Evolutionary conservation across 371 early-diverging fungal genomes (phyloP).

Genomic region (Nematocida sp.): DNA sequence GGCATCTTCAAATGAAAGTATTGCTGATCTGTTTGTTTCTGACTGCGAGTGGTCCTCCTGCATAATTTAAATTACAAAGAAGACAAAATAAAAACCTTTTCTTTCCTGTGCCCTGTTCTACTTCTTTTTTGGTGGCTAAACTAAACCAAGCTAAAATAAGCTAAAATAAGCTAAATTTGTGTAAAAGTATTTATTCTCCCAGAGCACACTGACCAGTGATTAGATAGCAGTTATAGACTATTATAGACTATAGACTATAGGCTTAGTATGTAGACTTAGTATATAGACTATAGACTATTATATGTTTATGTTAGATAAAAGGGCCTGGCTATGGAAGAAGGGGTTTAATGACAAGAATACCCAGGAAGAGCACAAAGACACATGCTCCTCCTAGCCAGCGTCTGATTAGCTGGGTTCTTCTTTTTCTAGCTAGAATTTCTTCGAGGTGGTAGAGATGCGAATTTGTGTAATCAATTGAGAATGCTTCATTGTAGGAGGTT

Average conservation of each 20-base stretch:
- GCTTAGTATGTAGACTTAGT: too few relatives aligned
- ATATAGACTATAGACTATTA: too few relatives aligned
- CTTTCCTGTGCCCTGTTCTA: too few relatives aligned
- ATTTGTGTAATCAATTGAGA: not conserved
- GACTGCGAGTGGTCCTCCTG: constrained; percentile 49
- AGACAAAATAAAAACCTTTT: constrained; percentile 11
- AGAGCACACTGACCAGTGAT: too few relatives aligned
- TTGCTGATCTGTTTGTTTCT: too few relatives aligned
- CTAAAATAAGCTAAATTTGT: too few relatives aligned
- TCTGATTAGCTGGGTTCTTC: constrained; percentile 18
- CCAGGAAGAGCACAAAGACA: constrained; percentile 37
- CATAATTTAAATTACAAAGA: constrained; percentile 5
- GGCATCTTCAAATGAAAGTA: constrained; percentile 64
- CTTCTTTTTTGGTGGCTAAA: too few relatives aligned
- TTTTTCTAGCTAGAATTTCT: constrained; percentile 10
- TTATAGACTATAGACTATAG: too few relatives aligned
- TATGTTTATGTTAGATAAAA: too few relatives aligned
- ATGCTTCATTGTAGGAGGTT: not conserved
- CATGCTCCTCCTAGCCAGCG: constrained; percentile 17
- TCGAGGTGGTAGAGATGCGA: constrained; percentile 16
- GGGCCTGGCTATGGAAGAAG: constrained; percentile 9
- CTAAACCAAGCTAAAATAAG: too few relatives aligned
- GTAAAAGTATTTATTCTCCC: too few relatives aligned
- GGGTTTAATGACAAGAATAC: constrained; percentile 31
- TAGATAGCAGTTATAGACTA: too few relatives aligned